Conservation (phyloP, 1,139 yeast species). For the Yamadazyma triangularis region DNA sequence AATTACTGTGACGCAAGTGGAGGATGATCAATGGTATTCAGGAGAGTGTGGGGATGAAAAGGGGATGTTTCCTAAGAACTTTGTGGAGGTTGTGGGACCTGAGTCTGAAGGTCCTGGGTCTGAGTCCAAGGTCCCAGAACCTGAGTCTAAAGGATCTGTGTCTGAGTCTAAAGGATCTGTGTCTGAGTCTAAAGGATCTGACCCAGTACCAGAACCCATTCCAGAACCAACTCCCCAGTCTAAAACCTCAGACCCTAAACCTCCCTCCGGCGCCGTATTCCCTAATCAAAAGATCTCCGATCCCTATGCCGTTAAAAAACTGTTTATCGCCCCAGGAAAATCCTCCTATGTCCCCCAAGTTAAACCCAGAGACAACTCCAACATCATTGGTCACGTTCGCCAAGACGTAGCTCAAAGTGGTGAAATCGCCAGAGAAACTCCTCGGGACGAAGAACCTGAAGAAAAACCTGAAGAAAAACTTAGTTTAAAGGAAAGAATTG, state of each 20-base stretch:
- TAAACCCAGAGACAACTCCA: constrained; percentile 38
- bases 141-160: background rate
- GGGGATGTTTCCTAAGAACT: constrained; percentile 88
- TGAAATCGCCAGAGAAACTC: constrained; percentile 20
- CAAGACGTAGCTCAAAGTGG: constrained; percentile 17
- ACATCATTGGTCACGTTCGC: constrained; percentile 26
- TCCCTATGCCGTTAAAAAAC: constrained; percentile 42
- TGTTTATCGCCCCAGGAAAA: constrained; percentile 37
- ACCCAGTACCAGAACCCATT: background rate
- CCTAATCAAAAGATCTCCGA: constrained; percentile 27
- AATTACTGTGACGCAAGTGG: constrained; percentile 70
- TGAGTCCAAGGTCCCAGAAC: background rate
- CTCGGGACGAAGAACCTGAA: constrained; percentile 32
- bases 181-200: background rate
- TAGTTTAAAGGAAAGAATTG: constrained; percentile 84
- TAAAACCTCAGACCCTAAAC: too few relatives aligned
- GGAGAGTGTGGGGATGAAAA: constrained; percentile 57
- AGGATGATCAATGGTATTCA: constrained; percentile 88
- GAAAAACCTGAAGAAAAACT: constrained; percentile 37
- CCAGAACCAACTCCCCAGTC: background rate
- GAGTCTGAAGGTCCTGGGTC: constrained; percentile 5
- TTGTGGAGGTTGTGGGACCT: constrained; percentile 47
- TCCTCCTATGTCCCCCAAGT: constrained; percentile 44
- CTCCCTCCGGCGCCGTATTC: constrained; percentile 20
- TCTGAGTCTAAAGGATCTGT: background rate